Base-by-base conservation (phyloP, 805 yeast species). In the Cyberlindnera suaveolens region DNA sequence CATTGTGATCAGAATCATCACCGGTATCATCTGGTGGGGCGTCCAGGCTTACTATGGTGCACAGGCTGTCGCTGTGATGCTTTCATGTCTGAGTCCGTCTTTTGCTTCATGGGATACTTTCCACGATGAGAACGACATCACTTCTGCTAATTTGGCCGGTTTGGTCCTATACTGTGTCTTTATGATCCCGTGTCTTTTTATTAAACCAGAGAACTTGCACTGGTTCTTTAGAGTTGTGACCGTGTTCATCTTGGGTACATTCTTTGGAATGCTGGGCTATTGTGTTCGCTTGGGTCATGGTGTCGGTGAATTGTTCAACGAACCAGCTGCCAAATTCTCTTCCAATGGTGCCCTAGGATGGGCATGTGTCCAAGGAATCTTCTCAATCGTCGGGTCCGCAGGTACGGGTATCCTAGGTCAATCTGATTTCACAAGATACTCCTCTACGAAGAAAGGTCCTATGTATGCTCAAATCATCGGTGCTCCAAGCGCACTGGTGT, bases 21-120 rank as follows among this genome's bases (percentile, higher is more conserved):
- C 64, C 3, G 66, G 68, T 17, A 58, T 61, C 30, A 61, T 67
- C 32, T 63, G 71, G 66, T 68, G 62, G 51, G 71, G 71, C 16
- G 66, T 64, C 37, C 62, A 64, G 45, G 60, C 69, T 7, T 60
- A 61, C 52, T 60, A 60, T 39, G 66, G 66, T 38, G 66, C 70
- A 10, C 59, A 62, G 44, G 65, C 66, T 33, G 53, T 64, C 32
- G 62, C 62, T 38, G 64, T 61, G 34, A 45, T 62, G 16, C 54
- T 60, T 23, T 53, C 59, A 10, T 47, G 56, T 20, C 54, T 63
- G 40, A 52, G 56, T 19, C 51, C 55, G 6, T 41, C 49, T 31
- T 55, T 51, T 36, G 42, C 54, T 27, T 39, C 49, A 32, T 51
- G 61, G 61, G 49, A 54, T 34, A 44, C 55, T 6, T 55, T 56